Base-by-base conservation (phyloP, 2,329 filamentous ascomycete genomes). In the Apiospora arundinis region DNA sequence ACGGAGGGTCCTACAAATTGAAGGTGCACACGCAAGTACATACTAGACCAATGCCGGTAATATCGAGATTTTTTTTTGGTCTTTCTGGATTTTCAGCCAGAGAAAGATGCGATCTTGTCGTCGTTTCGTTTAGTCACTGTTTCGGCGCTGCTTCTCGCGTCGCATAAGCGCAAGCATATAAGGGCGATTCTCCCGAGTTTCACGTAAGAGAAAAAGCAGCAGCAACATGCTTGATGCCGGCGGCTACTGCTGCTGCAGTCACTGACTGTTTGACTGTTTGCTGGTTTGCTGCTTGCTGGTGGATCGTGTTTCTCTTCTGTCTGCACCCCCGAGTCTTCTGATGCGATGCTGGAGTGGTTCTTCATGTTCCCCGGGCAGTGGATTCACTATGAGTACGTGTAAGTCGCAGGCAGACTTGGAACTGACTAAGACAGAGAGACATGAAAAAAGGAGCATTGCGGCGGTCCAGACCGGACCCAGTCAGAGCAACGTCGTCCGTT, bases 391-490 rank as follows among this genome's bases (percentile, higher is more conserved):
- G 56, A 63, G 56, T 40, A 63, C 56, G 56, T 63, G 56, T 40
- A 63, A 63, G 56, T 40, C 18, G 21, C 32, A 63, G 56, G 9
- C 37, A 23, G 56, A 14, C 32, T 23, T 40, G 56, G 28, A 40
- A 63, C 56, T 63, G 56, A 63, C 56, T 63, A 63, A 63, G 56
- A 28, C 21, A 8, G 4, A 8, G 4, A 48, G 45, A 48, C 18
- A 32, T 8, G 49, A n/a, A 63, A 40, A 63, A 63, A 21, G 56
- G 56, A 63, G 56, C 56, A 40, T n/a, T 18, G 9, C 28, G 56
- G 18, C 28, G 56, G 56, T 63, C 56, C 56, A 63, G 56, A 63
- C 56, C 56, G 56, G 56, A 63, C 56, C 56, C 56, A 60, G 52
- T 37, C 52, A 60, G 28, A 37, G 52, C 18, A 60, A 37, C 18